A percentile compares a stretch with the other conserved stretches of the same genome.
Conservation (phyloP, 768 basidiomycete genomes). For the Harrya chromipes region DNA sequence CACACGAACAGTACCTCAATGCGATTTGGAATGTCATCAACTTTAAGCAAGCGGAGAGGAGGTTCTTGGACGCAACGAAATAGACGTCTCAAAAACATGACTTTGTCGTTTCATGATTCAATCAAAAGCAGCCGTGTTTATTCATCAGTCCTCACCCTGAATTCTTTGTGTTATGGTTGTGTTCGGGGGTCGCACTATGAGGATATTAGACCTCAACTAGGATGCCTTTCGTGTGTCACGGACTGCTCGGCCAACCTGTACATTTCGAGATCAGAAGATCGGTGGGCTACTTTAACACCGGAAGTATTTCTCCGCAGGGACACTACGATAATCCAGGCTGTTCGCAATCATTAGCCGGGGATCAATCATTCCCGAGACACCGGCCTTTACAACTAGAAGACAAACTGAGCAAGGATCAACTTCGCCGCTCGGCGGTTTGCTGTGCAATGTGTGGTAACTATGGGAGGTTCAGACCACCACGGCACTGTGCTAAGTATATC, state of each 20-base stretch:
- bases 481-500: too few species aligned
- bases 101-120: neutral
- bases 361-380: too few species aligned
- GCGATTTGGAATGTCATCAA: constrained; percentile 97
- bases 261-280: too few species aligned
- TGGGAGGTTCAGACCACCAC: too few species aligned
- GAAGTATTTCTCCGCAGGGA: too few species aligned
- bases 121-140: constrained; percentile 1
- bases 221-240: neutral
- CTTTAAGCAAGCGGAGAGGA: constrained; percentile 85
- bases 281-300: too few species aligned
- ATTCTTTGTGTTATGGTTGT: neutral
- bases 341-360: too few species aligned
- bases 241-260: neutral
- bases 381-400: too few species aligned
- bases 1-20: constrained; percentile 68
- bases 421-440: too few species aligned
- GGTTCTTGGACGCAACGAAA: constrained; percentile 39
- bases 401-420: too few species aligned
- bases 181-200: neutral
- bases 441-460: too few species aligned
- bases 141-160: neutral
- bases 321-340: too few species aligned
- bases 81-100: constrained; percentile 10
- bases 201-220: neutral